Evolutionary conservation across 352 stramenopile species (phyloP), one percentile per base, ranked within the genome.

Genomic region (Globisporangium paddicum): DNA sequence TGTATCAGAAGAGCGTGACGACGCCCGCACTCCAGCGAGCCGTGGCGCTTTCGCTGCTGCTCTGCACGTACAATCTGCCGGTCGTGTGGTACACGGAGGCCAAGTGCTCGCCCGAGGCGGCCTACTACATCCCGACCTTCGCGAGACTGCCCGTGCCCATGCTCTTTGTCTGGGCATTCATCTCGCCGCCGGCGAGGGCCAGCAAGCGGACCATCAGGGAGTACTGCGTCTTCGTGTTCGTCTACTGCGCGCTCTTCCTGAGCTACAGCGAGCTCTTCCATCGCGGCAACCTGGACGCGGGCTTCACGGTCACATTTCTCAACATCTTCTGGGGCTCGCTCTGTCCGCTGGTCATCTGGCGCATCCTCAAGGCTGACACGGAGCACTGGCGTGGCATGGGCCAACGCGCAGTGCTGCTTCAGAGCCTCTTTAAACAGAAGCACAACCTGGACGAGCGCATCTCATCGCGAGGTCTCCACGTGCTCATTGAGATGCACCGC

Each of bases 401-500:
- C 11, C 61, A 71, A 30, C 77, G 81, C 32, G 83, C 81, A 0
- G 75, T 77, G 7, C 58, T 66, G 28, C 65, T 91, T 0, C 83
- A 93, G 47, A 66, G 50, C 0, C 48, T 83, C 1, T 86, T 87
- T 46, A 55, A 68, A 55, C 69, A 78, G 42, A 84, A 81, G 38
- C 63, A 79, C 45, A 67, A 74, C 11, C 59, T 87, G 3, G 63
- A 82, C 25, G 78, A 89, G 28, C 68, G 69, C 2, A 69, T 84
- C 14, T 89, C 79, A n/a, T 84, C 77, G 2, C 61, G 72, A 32
- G 78, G 79, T 8, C 75, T 89, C 14, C 79, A 89, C 53, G 61
- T 87, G 58, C 64, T 87, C 52, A 86, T 87, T 41, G 75, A 87
- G 52, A 87, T 87, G 77, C 76, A 88, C 47, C 76, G 78, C 58